Evolutionary conservation across 2,329 filamentous ascomycete genomes (phyloP).

Genomic region (Pseudogymnoascus destructans): DNA sequence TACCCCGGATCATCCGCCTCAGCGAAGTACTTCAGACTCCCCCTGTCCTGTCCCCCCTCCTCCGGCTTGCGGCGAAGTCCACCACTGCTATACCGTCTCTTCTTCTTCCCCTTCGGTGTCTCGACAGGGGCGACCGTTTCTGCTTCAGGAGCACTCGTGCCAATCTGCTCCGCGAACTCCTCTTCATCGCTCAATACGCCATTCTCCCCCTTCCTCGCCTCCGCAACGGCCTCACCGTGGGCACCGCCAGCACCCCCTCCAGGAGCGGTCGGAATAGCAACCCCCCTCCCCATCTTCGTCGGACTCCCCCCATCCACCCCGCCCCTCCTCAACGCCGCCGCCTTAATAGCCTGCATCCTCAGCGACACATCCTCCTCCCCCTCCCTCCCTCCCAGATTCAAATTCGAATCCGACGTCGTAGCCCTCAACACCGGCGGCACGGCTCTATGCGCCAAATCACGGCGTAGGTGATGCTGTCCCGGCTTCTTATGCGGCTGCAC

Average conservation of each 20-base stretch:
- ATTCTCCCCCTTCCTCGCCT: slow-evolving; percentile 14
- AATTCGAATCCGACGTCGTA: slow-evolving; percentile 25
- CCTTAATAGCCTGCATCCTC: slow-evolving; percentile 23
- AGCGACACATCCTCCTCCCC: slow-evolving; percentile 26
- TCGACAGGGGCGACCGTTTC: slow-evolving; percentile 30
- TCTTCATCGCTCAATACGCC: slow-evolving; percentile 15
- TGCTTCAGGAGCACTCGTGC: slow-evolving; percentile 51
- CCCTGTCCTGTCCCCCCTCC: slow-evolving; percentile 56
- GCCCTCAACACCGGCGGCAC: slow-evolving; percentile 29
- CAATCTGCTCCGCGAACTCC: slow-evolving; percentile 33
- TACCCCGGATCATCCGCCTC: slow-evolving; percentile 78
- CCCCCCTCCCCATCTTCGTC: slow-evolving; percentile 14
- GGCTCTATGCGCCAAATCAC: slow-evolving; percentile 43
- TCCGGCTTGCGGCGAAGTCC: slow-evolving; percentile 62
- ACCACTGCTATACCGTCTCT: slow-evolving; percentile 75
- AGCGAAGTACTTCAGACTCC: slow-evolving; percentile 81
- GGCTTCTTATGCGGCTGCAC: slow-evolving; percentile 63
- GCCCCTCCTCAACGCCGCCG: slow-evolving; percentile 18
- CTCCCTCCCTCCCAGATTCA: slow-evolving; percentile 28
- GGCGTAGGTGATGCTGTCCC: slow-evolving; percentile 37
- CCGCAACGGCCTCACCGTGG: slow-evolving; percentile 25
- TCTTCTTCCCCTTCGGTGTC: slow-evolving; percentile 28
- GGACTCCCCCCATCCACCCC: slow-evolving; percentile 3
- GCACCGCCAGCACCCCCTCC: slow-evolving; percentile 10
- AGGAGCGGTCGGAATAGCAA: slow-evolving; percentile 11